A percentile compares a stretch with the other conserved stretches of the same genome.
Evolutionary conservation across 257 asterid species (phyloP).

Genomic region (Nicotiana noctiflora): DNA sequence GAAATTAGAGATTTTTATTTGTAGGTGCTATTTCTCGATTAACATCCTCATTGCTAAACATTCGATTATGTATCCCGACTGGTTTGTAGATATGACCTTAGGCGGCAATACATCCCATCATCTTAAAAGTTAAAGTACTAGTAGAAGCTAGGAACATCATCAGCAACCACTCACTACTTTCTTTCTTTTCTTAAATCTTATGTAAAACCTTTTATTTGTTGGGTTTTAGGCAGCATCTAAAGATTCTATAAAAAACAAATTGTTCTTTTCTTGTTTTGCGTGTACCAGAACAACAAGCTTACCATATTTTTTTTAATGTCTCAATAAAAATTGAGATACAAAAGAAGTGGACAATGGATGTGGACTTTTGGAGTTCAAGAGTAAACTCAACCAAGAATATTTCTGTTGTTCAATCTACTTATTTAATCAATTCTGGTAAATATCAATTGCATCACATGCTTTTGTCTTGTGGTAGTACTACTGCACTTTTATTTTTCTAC

Average conservation of each 20-base stretch:
- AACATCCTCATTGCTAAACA: too few species aligned
- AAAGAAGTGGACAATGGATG: constrained; percentile 36
- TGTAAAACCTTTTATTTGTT: not conserved
- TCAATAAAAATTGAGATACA: constrained; percentile 14
- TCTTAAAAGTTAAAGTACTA: not conserved
- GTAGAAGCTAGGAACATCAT: not conserved
- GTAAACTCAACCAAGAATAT: constrained; percentile 38
- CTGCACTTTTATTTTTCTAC: not conserved
- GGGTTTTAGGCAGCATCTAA: not conserved
- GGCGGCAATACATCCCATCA: constrained; percentile 24
- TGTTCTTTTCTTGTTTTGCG: not conserved
- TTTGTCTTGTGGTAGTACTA: constrained; percentile 7
- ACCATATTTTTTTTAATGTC: not conserved
- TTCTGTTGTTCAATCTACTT: constrained; percentile 43
- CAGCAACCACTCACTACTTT: constrained; percentile 5
- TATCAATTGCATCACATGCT: not conserved
- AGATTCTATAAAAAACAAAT: not conserved
- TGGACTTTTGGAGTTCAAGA: constrained; percentile 70
- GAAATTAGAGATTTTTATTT: too few species aligned
- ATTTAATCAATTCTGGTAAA: constrained; percentile 48
- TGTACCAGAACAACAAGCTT: not conserved
- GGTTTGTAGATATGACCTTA: too few species aligned
- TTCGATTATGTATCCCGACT: too few species aligned
- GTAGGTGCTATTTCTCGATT: too few species aligned
- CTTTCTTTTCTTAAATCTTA: not conserved